Evolutionary conservation across 768 basidiomycete genomes (phyloP).

Genomic region (Melanogaster broomeanus): DNA sequence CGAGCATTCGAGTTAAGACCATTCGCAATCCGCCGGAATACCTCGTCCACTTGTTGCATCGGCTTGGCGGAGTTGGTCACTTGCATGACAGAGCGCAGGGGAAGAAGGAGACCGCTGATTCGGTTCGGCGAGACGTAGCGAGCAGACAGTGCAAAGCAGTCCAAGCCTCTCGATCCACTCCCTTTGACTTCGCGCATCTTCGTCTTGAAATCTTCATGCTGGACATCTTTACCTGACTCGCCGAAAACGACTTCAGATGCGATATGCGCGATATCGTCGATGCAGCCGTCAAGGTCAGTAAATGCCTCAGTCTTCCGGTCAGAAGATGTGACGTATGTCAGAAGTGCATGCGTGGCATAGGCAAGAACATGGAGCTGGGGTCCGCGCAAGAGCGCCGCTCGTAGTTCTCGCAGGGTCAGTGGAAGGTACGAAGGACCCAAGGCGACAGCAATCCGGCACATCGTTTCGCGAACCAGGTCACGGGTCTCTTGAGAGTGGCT

Average conservation of each 20-base stretch:
- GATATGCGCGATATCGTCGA: constrained; percentile 77
- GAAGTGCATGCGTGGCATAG: constrained; percentile 75
- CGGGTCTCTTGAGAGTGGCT: constrained; percentile 93
- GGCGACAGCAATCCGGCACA: constrained; percentile 74
- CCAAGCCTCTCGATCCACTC: constrained; percentile 80
- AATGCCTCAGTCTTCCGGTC: constrained; percentile 54
- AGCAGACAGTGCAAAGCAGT: constrained; percentile 82
- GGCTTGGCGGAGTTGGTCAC: constrained; percentile 80
- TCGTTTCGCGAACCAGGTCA: constrained; percentile 79
- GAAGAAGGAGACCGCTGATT: constrained; percentile 74
- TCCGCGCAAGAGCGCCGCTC: constrained; percentile 83
- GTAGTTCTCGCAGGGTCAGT: constrained; percentile 73
- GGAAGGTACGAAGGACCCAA: constrained; percentile 78
- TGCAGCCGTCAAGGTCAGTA: constrained; percentile 68
- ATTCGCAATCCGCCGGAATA: constrained; percentile 75
- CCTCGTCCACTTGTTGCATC: constrained; percentile 86
- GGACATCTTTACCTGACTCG: constrained; percentile 86
- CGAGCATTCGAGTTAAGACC: constrained; percentile 85
- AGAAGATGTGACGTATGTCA: constrained; percentile 75
- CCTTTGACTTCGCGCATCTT: constrained; percentile 90
- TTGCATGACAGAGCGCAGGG: constrained; percentile 81
- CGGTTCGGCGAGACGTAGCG: constrained; percentile 74
- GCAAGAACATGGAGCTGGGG: constrained; percentile 95
- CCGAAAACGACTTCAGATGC: constrained; percentile 93
- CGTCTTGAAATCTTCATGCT: constrained; percentile 89